Base-by-base conservation (phyloP, 1,284 basidiomycete species). In the Neotropicomus parvogracilis region DNA sequence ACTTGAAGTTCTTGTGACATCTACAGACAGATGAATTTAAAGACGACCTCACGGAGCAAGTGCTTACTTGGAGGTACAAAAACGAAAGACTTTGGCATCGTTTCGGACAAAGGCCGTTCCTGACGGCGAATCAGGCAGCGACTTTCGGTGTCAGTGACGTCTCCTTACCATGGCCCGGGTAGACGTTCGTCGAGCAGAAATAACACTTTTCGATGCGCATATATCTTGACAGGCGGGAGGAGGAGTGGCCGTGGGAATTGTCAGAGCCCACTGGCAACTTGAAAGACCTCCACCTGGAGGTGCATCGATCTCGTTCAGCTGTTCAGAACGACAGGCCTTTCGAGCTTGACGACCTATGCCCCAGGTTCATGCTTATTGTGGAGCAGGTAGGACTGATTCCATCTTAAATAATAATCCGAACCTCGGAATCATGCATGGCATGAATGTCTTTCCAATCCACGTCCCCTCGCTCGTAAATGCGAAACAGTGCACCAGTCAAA, bases 1-100 rank as follows among this genome's bases (percentile, higher is more conserved):
- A 91, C 90, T 97, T 97, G 82, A 97, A 97, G 73, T 97, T 97
- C 73, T 97, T 97, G 70, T 95, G 91, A 67, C 93, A 93, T 77
- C 90, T 93, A 34, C 3, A 19, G 11, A 20, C 33, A 37, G 31
- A 40, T 62, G 33, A 60, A 32, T 6, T 46, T 28, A 14, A 35
- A 21, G 51, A 33, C 21, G 43, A 31, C 53, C 46, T 44, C 16
- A 36, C 48, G 13, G 40, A 44, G 19, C 6, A 13, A 31, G 43
- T 12, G 66, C 85, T 63, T 62, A 98, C 88, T 97, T 97, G 65
- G 92, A 94, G 13, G 91, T 90, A 70, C 95, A 98, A 71, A 98
- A 97, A 44, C 94, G 79, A 72, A 97, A 98, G 54, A 91, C 85
- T 75, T 98, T 97, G 48, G 92, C 83, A 72, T 98, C 95, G 70